Percentiles rank a stretch among this genome's conserved stretches.
phyloP scores from a whole-genome alignment of 495 filamentous ascomycete genomes.

The Lepraria neglecta region DNA sequence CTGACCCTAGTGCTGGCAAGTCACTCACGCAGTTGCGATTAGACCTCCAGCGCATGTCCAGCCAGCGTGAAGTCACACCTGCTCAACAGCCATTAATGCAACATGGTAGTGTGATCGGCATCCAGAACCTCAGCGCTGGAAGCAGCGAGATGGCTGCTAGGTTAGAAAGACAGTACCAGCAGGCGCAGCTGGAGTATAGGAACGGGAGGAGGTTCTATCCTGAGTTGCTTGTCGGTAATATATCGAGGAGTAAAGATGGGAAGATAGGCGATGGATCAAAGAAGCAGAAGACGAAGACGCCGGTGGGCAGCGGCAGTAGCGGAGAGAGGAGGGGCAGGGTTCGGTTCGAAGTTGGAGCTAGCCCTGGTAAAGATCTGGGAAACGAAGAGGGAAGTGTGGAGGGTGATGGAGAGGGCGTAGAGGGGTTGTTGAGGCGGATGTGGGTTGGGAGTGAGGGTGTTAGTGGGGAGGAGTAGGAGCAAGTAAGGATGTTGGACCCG shows the following conservation, averaged over 20 bases:
- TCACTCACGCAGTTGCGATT: conserved; percentile 28
- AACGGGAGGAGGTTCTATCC: conserved; percentile 22
- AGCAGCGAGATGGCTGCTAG: conserved; percentile 20
- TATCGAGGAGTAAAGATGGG: conserved; percentile 8
- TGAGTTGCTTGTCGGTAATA: conserved; percentile 9
- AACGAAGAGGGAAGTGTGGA: conserved; percentile 8
- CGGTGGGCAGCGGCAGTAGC: conserved; percentile 1
- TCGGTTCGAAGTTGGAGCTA: conserved; percentile 21
- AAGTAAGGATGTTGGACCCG: too few species aligned
- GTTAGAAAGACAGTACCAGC: conserved; percentile 17
- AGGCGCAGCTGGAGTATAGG: conserved; percentile 16
- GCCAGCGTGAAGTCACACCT: conserved; percentile 20
- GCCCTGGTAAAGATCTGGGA: not conserved
- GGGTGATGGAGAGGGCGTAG: conserved; percentile 17
- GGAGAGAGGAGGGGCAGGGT: conserved; percentile 20
- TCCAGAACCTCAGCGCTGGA: conserved; percentile 16
- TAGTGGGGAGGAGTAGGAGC: not conserved
- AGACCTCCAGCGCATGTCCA: conserved; percentile 27
- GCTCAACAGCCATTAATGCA: conserved; percentile 21
- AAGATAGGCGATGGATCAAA: not conserved
- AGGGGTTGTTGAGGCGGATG: conserved; percentile 25
- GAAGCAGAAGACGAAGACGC: conserved; percentile 9
- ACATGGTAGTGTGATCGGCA: conserved; percentile 6
- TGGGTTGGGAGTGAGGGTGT: conserved; percentile 12
- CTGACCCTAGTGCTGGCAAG: conserved; percentile 19